Conservation (phyloP, 1,284 basidiomycete genomes). For the Leccinum proliferum region DNA sequence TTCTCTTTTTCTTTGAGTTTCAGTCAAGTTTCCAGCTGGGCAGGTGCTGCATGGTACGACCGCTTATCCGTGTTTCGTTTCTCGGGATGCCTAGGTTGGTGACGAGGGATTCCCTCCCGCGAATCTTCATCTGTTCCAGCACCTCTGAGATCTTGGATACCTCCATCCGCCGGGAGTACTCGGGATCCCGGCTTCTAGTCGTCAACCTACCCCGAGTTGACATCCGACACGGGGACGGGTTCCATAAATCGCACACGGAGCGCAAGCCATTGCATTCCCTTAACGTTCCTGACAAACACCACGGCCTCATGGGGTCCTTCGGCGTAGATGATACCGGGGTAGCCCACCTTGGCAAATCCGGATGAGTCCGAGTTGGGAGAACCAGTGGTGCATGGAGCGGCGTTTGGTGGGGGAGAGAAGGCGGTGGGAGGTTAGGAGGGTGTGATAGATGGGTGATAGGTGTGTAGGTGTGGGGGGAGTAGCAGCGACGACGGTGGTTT, state of each 20-base stretch:
- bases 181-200: neutral
- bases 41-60: no score
- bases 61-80: neutral
- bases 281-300: conserved; percentile 63
- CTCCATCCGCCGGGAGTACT: conserved; percentile 40
- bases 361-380: conserved; percentile 45
- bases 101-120: conserved; percentile 52
- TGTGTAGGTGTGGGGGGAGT: neutral
- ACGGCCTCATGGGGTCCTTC: conserved; percentile 49
- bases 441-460: conserved; percentile 38
- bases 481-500: neutral
- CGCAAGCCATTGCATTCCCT: conserved; percentile 76
- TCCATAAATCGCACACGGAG: conserved; percentile 45
- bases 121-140: conserved; percentile 55
- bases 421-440: conserved; percentile 66
- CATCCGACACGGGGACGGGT: neutral
- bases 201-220: no score
- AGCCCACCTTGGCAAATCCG: conserved; percentile 70
- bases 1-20: conserved; percentile 1
- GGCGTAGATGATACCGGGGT: conserved; percentile 71
- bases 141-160: conserved; percentile 68
- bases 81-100: conserved; percentile 54
- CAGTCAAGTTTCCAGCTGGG: neutral
- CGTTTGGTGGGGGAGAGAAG: conserved; percentile 66
- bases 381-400: conserved; percentile 55